Conservation (phyloP, 148 eudicot genomes). For the Chenopodium formosanum region DNA sequence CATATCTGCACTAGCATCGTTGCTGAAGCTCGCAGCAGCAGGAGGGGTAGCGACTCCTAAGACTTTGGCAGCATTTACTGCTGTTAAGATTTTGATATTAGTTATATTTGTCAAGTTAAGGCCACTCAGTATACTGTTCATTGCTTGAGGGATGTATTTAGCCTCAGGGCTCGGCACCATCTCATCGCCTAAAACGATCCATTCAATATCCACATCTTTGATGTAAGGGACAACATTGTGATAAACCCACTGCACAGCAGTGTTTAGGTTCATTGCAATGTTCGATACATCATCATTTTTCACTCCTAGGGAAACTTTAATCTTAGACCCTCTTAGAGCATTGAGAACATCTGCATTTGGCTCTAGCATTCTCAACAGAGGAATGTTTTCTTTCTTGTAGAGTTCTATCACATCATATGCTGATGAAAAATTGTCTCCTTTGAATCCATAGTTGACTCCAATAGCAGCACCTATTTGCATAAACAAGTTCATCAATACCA, state of each 20-base stretch:
- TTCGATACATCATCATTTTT: slow-evolving; percentile 7
- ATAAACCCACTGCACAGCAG: slow-evolving; percentile 20
- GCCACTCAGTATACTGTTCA: slow-evolving; percentile 13
- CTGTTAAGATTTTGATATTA: slow-evolving; percentile 22
- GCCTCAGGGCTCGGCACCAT: slow-evolving; percentile 15
- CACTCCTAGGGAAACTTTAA: slow-evolving; percentile 15
- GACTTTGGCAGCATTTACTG: background rate
- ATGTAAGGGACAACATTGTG: slow-evolving; percentile 13
- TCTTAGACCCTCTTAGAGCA: slow-evolving; percentile 19
- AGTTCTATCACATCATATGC: slow-evolving; percentile 15
- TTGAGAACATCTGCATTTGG: slow-evolving; percentile 14
- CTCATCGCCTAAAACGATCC: slow-evolving; percentile 31
- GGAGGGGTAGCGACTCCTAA: slow-evolving; percentile 21
- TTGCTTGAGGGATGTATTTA: slow-evolving; percentile 19
- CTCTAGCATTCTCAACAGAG: slow-evolving; percentile 16
- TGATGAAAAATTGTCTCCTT: slow-evolving; percentile 25
- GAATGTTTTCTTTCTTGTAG: slow-evolving; percentile 13
- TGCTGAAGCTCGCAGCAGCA: slow-evolving; percentile 17
- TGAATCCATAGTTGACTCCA: slow-evolving; percentile 26
- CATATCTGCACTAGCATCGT: background rate
- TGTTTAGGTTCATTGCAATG: slow-evolving; percentile 8
- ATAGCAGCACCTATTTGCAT: slow-evolving; percentile 22
- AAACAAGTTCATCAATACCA: background rate
- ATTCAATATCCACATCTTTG: slow-evolving; percentile 11
- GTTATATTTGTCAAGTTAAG: slow-evolving; percentile 3